A percentile compares a stretch with the other conserved stretches of the same genome.
Conservation (phyloP, 2,329 filamentous ascomycete species). For the Blastomyces silverae region DNA sequence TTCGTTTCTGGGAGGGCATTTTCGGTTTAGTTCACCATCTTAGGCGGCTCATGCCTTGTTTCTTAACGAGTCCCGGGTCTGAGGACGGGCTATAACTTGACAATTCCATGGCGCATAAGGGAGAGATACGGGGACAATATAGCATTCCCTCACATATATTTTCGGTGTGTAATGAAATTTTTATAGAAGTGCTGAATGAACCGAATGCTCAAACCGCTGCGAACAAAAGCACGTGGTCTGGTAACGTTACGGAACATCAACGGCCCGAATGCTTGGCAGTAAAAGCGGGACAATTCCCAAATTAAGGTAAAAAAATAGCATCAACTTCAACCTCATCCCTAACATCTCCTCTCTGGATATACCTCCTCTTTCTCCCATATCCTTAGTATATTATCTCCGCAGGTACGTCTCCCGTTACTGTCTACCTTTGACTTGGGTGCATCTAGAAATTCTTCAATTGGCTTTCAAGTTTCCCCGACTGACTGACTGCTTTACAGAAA, state of each 20-base stretch:
- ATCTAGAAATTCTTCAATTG: background rate
- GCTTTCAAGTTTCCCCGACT: background rate
- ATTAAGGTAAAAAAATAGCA: conserved; percentile 6
- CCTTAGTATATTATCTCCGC: conserved; percentile 9
- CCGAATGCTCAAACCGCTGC: background rate
- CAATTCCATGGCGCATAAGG: background rate
- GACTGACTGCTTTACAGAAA: conserved; percentile 20
- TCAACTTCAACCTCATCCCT: conserved; percentile 11
- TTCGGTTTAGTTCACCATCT: background rate
- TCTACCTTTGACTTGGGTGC: conserved; percentile 13
- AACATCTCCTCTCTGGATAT: background rate
- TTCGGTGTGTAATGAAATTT: background rate
- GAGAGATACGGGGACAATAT: background rate
- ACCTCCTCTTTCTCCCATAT: background rate
- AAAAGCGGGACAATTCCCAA: background rate
- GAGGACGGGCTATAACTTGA: background rate
- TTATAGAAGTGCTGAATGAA: too few species aligned
- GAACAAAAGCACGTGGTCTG: background rate
- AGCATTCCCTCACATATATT: too few species aligned
- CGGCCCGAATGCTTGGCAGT: background rate
- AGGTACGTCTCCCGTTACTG: conserved; percentile 14
- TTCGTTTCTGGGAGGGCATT: background rate
- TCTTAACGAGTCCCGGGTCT: too few species aligned
- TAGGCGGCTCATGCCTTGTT: background rate
- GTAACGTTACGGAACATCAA: conserved; percentile 7